Base-by-base conservation (phyloP, 1,139 yeast genomes). In the Kurtzmaniella quercitrusa region DNA sequence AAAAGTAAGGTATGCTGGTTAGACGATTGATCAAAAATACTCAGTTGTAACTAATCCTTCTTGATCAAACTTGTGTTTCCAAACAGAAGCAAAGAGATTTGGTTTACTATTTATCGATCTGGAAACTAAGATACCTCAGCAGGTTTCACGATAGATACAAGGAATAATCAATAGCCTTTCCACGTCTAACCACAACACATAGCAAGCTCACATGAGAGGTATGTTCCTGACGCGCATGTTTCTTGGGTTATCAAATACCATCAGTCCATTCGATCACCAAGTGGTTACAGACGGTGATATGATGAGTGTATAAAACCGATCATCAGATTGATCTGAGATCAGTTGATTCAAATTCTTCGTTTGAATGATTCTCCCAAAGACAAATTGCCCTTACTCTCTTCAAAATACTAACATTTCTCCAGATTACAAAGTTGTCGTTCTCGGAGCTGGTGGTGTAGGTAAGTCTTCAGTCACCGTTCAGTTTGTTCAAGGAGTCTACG, bases 371-470 rank as follows among this genome's bases (percentile, higher is more conserved):
- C n/a, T n/a, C n/a, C n/a, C n/a, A n/a, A n/a, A n/a, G n/a, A n/a
- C n/a, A n/a, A n/a, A n/a, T n/a, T n/a, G n/a, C n/a, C n/a, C n/a
- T n/a, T n/a, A n/a, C n/a, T n/a, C n/a, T n/a, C n/a, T n/a, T n/a
- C n/a, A n/a, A n/a, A 26, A 26, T 41, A 41, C 44, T 41, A 41
- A 41, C 44, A 36, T 30, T 36, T 21, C 23, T 16, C 9, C 23
- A 50, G 71, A 73, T 45, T 72, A 73, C 52, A 73, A 72, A 54
- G 68, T 73, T 38, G 78, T 73, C 30, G 78, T 73, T 42, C 59
- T 73, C 54, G 78, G 78, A 40, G 78, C 78, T 38, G 78, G 78
- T 47, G 78, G 78, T 53, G 78, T 73, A 16, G 78, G 78, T 54
- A 73, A 73, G 51, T 72, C 77, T 20, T 71, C 76, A 20, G 72